phyloP scores from a whole-genome alignment of 768 basidiomycete species.

The Phanerochaete sordida region DNA sequence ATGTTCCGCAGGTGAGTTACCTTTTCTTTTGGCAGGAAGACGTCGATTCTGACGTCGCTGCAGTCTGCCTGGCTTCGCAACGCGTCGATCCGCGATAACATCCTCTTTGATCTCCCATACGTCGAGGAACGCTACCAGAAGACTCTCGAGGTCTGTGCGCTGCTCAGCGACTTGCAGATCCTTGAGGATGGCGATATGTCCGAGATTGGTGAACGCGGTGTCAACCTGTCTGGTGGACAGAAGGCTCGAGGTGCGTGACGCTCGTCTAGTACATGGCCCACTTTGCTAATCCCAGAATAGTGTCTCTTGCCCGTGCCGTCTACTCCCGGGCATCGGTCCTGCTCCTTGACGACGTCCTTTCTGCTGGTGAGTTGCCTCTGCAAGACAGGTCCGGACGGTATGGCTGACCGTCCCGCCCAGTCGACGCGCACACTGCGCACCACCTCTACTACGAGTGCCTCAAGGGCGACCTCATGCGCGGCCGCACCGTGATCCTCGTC shows the following conservation, averaged over 20 bases:
- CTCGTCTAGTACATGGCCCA: background rate
- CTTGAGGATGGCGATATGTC: slow-evolving; percentile 86
- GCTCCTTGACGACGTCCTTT: slow-evolving; percentile 79
- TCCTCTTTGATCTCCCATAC: slow-evolving; percentile 76
- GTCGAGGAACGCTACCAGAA: slow-evolving; percentile 70
- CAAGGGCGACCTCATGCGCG: slow-evolving; percentile 71
- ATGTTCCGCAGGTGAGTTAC: slow-evolving; percentile 68
- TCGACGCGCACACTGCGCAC: slow-evolving; percentile 84
- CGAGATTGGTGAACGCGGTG: slow-evolving; percentile 85
- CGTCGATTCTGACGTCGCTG: background rate
- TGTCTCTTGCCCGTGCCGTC: slow-evolving; percentile 79
- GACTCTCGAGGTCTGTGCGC: slow-evolving; percentile 74
- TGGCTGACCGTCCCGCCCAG: slow-evolving; percentile 29
- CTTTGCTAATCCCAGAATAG: slow-evolving; percentile 26
- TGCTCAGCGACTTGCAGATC: slow-evolving; percentile 73
- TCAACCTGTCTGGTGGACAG: slow-evolving; percentile 52
- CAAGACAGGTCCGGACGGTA: background rate
- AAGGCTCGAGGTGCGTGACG: slow-evolving; percentile 44
- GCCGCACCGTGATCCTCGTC: slow-evolving; percentile 82
- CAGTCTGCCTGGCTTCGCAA: slow-evolving; percentile 16
- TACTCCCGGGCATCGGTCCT: slow-evolving; percentile 84
- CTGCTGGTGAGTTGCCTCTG: slow-evolving; percentile 31
- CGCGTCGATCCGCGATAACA: slow-evolving; percentile 48
- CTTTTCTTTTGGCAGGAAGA: background rate
- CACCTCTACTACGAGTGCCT: slow-evolving; percentile 81